Conservation (phyloP, 2,329 filamentous ascomycete species). For the Colletotrichum tamarilloi region DNA sequence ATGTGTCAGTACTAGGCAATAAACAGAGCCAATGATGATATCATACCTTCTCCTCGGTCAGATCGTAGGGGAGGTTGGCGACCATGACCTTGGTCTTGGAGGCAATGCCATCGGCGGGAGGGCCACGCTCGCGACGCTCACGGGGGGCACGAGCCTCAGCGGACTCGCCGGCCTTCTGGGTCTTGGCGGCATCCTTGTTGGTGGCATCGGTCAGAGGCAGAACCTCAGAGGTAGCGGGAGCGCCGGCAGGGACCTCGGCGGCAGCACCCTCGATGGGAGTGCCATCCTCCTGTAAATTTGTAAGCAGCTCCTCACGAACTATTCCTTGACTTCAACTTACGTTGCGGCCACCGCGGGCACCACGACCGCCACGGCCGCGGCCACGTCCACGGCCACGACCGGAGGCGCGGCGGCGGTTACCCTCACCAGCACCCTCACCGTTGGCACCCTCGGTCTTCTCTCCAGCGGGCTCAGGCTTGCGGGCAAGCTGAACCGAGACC, state of each 20-base stretch:
- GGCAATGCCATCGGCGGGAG: conserved; percentile 95
- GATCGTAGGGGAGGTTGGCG: conserved; percentile 97
- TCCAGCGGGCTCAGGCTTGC: conserved; percentile 90
- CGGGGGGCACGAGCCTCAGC: conserved; percentile 65
- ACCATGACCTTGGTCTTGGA: conserved; percentile 99
- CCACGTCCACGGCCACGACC: conserved; percentile 76
- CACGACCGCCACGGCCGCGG: conserved; percentile 75
- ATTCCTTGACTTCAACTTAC: conserved; percentile 32
- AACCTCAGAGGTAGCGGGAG: conserved; percentile 62
- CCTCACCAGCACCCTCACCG: conserved; percentile 80
- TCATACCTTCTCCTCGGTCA: conserved; percentile 94
- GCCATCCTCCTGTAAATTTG: conserved; percentile 56
- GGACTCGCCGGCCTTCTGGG: conserved; percentile 67
- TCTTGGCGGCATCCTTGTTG: conserved; percentile 67
- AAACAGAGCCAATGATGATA: conserved; percentile 29
- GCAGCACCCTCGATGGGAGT: conserved; percentile 57
- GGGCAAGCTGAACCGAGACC: conserved; percentile 98
- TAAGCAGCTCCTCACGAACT: background rate
- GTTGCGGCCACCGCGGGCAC: conserved; percentile 66
- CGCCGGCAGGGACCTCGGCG: conserved; percentile 54
- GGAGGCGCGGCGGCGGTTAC: conserved; percentile 70
- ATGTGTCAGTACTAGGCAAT: conserved; percentile 37
- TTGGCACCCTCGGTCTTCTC: conserved; percentile 81
- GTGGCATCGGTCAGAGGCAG: conserved; percentile 72
- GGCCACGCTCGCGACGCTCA: conserved; percentile 84